Percentiles rank a stretch among this genome's conserved stretches.
Conservation (phyloP, 1,284 basidiomycete genomes). For the Tilletia horrida region DNA sequence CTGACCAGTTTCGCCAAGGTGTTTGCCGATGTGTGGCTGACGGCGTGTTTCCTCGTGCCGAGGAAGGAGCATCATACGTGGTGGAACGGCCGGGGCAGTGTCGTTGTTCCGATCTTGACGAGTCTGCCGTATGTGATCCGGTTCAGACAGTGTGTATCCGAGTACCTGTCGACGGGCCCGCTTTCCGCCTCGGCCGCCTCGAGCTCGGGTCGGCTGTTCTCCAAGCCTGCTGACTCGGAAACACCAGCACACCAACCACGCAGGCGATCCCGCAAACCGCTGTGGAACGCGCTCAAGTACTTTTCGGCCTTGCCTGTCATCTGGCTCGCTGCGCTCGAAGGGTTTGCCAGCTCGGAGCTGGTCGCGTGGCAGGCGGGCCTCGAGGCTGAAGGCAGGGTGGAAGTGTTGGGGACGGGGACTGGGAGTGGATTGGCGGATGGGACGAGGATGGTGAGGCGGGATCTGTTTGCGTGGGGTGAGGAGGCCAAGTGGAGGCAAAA, state of each 20-base stretch:
- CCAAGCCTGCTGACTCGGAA: background rate
- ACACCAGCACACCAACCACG: conserved; percentile 13
- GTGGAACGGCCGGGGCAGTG: conserved; percentile 45
- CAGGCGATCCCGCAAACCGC: conserved; percentile 59
- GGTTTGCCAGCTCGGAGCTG: conserved; percentile 12
- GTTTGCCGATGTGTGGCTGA: conserved; percentile 88
- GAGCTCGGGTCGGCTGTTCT: background rate
- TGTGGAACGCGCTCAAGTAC: conserved; percentile 96
- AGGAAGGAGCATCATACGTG: conserved; percentile 45
- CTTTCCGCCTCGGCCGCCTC: conserved; percentile 17
- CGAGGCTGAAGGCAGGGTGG: conserved; percentile 11
- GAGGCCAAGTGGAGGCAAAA: conserved; percentile 34
- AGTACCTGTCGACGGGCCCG: conserved; percentile 62
- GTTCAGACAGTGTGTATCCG: conserved; percentile 86
- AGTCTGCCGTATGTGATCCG: conserved; percentile 88
- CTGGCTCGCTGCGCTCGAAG: conserved; percentile 60
- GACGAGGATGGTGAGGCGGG: conserved; percentile 26
- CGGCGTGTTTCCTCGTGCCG: conserved; percentile 70
- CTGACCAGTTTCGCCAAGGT: conserved; percentile 96
- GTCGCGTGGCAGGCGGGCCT: background rate
- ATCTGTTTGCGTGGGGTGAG: conserved; percentile 24
- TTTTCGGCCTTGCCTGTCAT: conserved; percentile 97
- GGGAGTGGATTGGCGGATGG: conserved; percentile 27
- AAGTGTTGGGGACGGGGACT: background rate
- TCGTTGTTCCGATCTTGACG: conserved; percentile 74